Evolutionary conservation across 768 basidiomycete genomes (phyloP).

Genomic region (Kwoniella mangroviensis): DNA sequence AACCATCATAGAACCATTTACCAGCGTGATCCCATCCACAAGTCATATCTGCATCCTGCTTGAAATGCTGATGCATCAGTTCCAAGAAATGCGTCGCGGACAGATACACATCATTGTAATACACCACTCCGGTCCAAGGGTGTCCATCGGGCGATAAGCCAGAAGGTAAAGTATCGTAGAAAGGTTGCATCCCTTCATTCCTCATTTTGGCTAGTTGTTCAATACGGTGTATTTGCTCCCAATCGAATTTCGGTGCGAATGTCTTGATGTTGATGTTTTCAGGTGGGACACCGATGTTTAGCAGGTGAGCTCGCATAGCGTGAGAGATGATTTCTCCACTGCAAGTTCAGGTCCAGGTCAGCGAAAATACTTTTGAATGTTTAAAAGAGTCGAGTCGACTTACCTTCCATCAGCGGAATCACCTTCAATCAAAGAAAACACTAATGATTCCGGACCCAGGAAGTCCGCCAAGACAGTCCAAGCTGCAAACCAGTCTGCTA

Average conservation of each 20-base stretch:
- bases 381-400: conserved; percentile 13
- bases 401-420: conserved; percentile 51
- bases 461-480: conserved; percentile 53
- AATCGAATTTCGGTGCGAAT: conserved; percentile 46
- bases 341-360: no score
- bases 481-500: conserved; percentile 51
- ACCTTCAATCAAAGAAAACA: conserved; percentile 46
- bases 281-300: conserved; percentile 47
- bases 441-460: conserved; percentile 44
- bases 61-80: conserved; percentile 56
- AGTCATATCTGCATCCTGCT: conserved; percentile 55
- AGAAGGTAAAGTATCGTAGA: conserved; percentile 44
- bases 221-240: conserved; percentile 50
- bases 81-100: conserved; percentile 53
- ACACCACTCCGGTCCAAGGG: conserved; percentile 50
- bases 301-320: conserved; percentile 47
- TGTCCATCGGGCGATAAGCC: conserved; percentile 44
- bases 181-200: conserved; percentile 52
- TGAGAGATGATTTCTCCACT: conserved; percentile 47
- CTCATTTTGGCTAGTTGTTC: conserved; percentile 53
- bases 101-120: conserved; percentile 57
- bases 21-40: conserved; percentile 58
- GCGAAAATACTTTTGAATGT: no score
- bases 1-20: conserved; percentile 56
- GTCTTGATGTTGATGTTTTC: conserved; percentile 51